Base-by-base conservation (phyloP, 2,329 filamentous ascomycete species). In the Fusarium tjaetaba region DNA sequence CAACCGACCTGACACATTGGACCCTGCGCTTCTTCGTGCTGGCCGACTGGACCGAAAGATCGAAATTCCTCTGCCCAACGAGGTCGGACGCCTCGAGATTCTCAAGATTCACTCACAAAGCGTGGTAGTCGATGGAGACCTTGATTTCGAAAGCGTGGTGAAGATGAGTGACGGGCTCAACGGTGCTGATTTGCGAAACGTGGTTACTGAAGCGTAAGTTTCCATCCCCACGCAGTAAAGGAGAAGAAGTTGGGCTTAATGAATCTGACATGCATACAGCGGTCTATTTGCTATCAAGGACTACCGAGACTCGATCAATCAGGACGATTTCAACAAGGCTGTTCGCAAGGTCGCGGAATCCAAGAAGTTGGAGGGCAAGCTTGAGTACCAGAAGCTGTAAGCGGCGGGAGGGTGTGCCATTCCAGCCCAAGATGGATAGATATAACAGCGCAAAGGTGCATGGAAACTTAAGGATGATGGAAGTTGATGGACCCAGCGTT, bases 161-260 rank as follows among this genome's bases (percentile, higher is more conserved):
- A 99, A 99, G 91, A 99, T 99, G 96, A 98, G 95, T 78, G 96
- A 99, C 80, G 95, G 96, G 34, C 89, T 99, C 79, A 99, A 99
- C 84, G 96, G 96, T 81, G 96, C 96, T 57, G 96, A 99, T 90
- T 85, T 99, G 87, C 89, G 96, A 80, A 99, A 99, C 81, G 95
- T 99, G 59, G 95, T 99, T 59, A 99, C 96, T 20, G 96, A 99
- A 88, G 96, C 96, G 94, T 97, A 89, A 88, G 94, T 91, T 39
- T n/a, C 32, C n/a, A 42, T 46, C 16, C 11, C 43, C 39, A 20
- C 41, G 48, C 26, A 26, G n/a, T 8, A 49, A 58, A 30, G 24
- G 39, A 32, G 55, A 49, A 43, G 48, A 14, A 48, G 24, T 30
- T 48, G 32, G 36, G 36, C 48, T 30, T 43, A 11, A 48, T 70